phyloP scores from a whole-genome alignment of 805 yeast species.

The Suhomyces prunicola region DNA sequence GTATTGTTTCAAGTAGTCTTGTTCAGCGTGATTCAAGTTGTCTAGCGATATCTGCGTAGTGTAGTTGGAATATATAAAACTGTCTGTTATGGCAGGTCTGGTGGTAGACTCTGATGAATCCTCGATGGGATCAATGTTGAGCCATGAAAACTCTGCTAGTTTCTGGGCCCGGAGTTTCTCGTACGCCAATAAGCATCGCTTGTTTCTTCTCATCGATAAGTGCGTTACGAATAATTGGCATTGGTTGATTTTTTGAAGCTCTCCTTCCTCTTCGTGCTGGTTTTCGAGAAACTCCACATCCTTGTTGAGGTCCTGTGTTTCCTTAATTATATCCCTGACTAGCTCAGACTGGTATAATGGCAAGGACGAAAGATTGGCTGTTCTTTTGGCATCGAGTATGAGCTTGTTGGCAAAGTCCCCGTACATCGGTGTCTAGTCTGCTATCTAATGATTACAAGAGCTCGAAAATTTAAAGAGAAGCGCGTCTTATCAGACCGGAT shows the following conservation, averaged over 20 bases:
- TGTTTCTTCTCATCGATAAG: constrained; percentile 80
- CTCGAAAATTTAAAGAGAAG: neutral
- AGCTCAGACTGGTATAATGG: constrained; percentile 74
- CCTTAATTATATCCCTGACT: constrained; percentile 67
- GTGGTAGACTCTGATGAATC: neutral
- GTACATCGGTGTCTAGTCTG: constrained; percentile 53
- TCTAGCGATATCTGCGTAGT: constrained; percentile 35
- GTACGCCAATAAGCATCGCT: constrained; percentile 84
- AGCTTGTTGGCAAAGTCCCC: constrained; percentile 86
- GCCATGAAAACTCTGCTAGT: constrained; percentile 71
- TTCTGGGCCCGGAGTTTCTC: constrained; percentile 67
- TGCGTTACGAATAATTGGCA: constrained; percentile 69
- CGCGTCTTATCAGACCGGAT: neutral
- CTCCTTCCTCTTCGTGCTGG: constrained; percentile 22
- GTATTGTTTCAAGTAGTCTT: constrained; percentile 70
- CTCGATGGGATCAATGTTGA: constrained; percentile 50
- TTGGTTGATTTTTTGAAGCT: constrained; percentile 48
- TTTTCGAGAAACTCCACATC: constrained; percentile 50
- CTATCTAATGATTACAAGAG: neutral
- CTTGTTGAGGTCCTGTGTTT: constrained; percentile 59
- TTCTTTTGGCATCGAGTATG: constrained; percentile 79
- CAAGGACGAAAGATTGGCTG: constrained; percentile 58
- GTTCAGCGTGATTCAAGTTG: constrained; percentile 72
- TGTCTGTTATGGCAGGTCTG: constrained; percentile 6
- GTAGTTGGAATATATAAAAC: constrained; percentile 12